phyloP scores from a whole-genome alignment of 2,329 filamentous ascomycete species.

The Venturia effusa region DNA sequence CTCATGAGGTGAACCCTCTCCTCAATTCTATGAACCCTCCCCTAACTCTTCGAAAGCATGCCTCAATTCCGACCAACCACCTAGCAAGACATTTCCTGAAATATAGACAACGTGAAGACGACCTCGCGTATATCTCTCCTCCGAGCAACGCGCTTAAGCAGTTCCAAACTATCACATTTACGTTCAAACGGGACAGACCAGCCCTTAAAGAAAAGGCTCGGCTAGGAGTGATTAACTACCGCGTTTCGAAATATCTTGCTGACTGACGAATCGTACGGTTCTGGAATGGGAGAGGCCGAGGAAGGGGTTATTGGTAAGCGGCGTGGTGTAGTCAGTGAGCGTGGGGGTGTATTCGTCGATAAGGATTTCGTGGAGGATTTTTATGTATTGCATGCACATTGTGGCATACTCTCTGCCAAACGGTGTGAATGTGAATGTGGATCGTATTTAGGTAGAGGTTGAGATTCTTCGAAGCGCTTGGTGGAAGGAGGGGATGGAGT shows the following conservation, averaged over 20 bases:
- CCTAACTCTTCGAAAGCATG: background rate
- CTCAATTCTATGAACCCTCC: no score
- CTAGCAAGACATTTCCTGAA: background rate
- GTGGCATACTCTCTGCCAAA: background rate
- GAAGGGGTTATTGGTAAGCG: background rate
- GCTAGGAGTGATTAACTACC: background rate
- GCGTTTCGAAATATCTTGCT: background rate
- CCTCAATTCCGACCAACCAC: background rate
- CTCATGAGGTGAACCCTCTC: background rate
- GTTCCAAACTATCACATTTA: background rate
- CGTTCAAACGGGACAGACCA: background rate
- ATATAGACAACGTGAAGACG: background rate
- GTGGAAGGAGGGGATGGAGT: background rate
- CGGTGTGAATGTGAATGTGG: background rate
- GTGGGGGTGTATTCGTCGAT: background rate
- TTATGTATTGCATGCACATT: background rate
- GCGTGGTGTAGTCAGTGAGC: background rate
- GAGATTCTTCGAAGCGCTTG: background rate
- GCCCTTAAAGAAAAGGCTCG: background rate
- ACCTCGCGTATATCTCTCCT: background rate
- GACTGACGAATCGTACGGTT: background rate
- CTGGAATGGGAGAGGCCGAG: background rate
- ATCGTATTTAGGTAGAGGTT: background rate
- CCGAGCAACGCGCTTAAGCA: background rate
- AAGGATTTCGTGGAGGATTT: background rate